Percentiles rank a stretch among this genome's conserved stretches.
Conservation (phyloP, 192 early-diverging fungal genomes). For the Bifiguratus adelaidae region DNA sequence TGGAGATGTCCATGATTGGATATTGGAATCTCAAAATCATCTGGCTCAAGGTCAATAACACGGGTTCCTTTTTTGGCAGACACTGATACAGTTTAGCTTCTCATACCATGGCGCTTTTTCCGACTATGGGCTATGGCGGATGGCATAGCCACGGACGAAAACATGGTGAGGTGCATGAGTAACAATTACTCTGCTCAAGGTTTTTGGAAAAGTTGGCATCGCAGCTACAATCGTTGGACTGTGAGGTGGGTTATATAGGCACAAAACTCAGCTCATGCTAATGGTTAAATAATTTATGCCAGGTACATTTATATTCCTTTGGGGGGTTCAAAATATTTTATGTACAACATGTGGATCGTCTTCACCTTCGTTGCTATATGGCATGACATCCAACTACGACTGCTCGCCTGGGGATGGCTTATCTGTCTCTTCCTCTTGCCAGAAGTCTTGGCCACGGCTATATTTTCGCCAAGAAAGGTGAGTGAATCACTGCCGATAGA, state of each 20-base stretch:
- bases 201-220: slow-evolving; percentile 98
- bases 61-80: background rate
- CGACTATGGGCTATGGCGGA: slow-evolving; percentile 93
- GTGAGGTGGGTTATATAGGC: slow-evolving; percentile 47
- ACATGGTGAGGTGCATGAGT: slow-evolving; percentile 94
- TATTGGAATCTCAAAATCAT: slow-evolving; percentile 85
- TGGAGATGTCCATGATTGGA: slow-evolving; percentile 80
- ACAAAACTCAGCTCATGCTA: no score
- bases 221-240: slow-evolving; percentile 86
- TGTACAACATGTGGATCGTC: slow-evolving; percentile 72
- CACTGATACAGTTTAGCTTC: slow-evolving; percentile 30
- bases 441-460: slow-evolving; percentile 52
- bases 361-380: slow-evolving; percentile 98
- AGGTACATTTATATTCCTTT: slow-evolving; percentile 87
- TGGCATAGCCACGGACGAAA: slow-evolving; percentile 80
- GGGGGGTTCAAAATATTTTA: slow-evolving; percentile 61
- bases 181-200: slow-evolving; percentile 90
- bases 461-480: slow-evolving; percentile 44
- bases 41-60: slow-evolving; percentile 72
- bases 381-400: slow-evolving; percentile 83
- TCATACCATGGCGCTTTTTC: slow-evolving; percentile 97
- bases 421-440: slow-evolving; percentile 81
- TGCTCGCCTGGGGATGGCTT: slow-evolving; percentile 90
- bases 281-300: no score
- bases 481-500: background rate